These are phyloP conservation scores for Amanita pseudoporphyria DNA, from an alignment of 768 basidiomycete genomes.

Conservation along the genomic window DNA sequence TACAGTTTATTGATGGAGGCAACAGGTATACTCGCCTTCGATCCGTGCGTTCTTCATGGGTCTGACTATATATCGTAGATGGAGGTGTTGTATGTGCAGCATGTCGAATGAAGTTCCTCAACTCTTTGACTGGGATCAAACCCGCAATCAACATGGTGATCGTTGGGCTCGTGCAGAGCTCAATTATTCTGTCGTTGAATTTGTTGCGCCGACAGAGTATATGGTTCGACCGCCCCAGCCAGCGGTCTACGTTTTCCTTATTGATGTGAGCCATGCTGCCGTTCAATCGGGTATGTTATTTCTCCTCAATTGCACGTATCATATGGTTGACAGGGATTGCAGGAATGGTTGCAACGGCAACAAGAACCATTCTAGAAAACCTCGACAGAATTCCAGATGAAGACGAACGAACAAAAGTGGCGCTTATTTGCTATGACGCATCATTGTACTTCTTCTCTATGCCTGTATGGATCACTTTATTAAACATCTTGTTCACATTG, in stretches of 20 bases:
- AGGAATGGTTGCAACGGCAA: constrained; percentile 99
- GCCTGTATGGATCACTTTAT: constrained; percentile 40
- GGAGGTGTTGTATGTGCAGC: constrained; percentile 99
- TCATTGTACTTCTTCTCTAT: constrained; percentile 97
- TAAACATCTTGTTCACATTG: background rate
- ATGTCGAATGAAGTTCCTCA: constrained; percentile 98
- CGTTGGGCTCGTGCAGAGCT: constrained; percentile 91
- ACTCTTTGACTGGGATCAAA: constrained; percentile 97
- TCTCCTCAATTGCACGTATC: background rate
- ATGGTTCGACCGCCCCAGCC: constrained; percentile 99
- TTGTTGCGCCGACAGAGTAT: constrained; percentile 96
- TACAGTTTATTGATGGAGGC: constrained; percentile 96
- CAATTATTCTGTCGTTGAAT: constrained; percentile 92
- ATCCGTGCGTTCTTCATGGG: background rate
- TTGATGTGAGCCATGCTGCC: constrained; percentile 91
- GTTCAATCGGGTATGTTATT: constrained; percentile 66
- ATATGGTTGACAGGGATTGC: background rate
- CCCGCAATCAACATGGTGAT: constrained; percentile 88
- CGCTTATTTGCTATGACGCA: constrained; percentile 85
- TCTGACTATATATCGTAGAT: constrained; percentile 32
- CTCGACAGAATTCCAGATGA: constrained; percentile 94
- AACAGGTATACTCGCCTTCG: constrained; percentile 50
- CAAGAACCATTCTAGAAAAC: constrained; percentile 91
- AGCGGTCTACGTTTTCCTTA: constrained; percentile 92
- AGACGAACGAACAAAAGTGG: constrained; percentile 85